Evolutionary conservation across 1,139 yeast species (phyloP).

Genomic region (Citeromyces siamensis): DNA sequence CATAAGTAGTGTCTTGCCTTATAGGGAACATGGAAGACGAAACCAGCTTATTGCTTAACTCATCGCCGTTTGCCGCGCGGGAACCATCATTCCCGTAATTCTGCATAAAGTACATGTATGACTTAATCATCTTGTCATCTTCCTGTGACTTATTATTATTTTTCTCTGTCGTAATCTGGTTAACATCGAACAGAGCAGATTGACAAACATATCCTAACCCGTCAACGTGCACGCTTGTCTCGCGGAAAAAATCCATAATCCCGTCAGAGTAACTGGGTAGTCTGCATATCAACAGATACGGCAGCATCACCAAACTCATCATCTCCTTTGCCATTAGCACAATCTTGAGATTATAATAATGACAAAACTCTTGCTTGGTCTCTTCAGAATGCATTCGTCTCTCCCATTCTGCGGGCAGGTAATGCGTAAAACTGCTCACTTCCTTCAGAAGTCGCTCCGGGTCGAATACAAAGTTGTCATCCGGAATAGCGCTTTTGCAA

Average conservation of each 20-base stretch:
- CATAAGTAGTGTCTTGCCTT: neutral
- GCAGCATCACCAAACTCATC: conserved; percentile 71
- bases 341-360: conserved; percentile 61
- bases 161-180: conserved; percentile 39
- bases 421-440: conserved; percentile 83
- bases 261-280: conserved; percentile 61
- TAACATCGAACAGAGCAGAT: conserved; percentile 79
- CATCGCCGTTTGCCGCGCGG: neutral
- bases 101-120: conserved; percentile 78
- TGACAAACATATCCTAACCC: conserved; percentile 93
- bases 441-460: conserved; percentile 77
- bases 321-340: conserved; percentile 68
- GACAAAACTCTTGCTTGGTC: conserved; percentile 75
- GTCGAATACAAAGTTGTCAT: conserved; percentile 62
- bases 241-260: conserved; percentile 83
- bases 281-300: conserved; percentile 78
- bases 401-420: conserved; percentile 79
- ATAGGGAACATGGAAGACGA: neutral
- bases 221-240: conserved; percentile 80
- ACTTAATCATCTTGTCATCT: conserved; percentile 86
- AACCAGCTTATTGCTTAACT: neutral
- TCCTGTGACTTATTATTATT: conserved; percentile 16
- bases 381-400: conserved; percentile 72
- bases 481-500: conserved; percentile 23
- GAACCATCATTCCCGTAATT: conserved; percentile 43